Evolutionary conservation across 371 early-diverging fungal species (phyloP).

Genomic region (Syncephalastrum sp.): DNA sequence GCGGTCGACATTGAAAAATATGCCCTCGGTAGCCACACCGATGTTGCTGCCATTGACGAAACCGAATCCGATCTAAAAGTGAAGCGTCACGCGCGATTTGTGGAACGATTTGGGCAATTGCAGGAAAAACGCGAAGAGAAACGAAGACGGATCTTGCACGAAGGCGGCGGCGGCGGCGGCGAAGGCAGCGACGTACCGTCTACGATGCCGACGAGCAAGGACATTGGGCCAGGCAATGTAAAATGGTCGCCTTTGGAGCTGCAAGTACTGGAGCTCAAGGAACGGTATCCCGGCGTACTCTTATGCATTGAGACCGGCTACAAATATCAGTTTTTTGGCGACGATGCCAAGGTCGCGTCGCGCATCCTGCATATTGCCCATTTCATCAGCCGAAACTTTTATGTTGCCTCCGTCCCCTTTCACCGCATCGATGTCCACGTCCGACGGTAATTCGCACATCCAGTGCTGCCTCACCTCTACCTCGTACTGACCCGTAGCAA

Average conservation of each 20-base stretch:
- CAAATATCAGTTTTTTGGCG: slow-evolving; percentile 84
- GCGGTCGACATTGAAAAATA: too few relatives aligned
- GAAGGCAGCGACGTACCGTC: slow-evolving; percentile 2
- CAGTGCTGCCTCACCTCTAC: not conserved
- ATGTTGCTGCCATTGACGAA: too few relatives aligned
- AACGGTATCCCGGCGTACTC: slow-evolving; percentile 65
- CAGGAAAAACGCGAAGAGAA: slow-evolving; percentile 15
- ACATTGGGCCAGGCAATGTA: slow-evolving; percentile 13
- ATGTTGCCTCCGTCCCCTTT: slow-evolving; percentile 77
- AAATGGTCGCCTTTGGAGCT: slow-evolving; percentile 80
- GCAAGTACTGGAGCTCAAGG: slow-evolving; percentile 76
- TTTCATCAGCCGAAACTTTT: slow-evolving; percentile 75
- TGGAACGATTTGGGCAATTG: slow-evolving; percentile 24
- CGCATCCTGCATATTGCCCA: slow-evolving; percentile 74
- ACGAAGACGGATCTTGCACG: slow-evolving; percentile 13
- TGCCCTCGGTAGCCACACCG: too few relatives aligned
- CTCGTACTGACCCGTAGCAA: not conserved
- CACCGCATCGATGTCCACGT: slow-evolving; percentile 79
- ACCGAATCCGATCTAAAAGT: slow-evolving; percentile 4
- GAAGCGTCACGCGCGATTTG: slow-evolving; percentile 26
- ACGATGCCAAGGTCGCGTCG: slow-evolving; percentile 70
- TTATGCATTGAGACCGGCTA: slow-evolving; percentile 89
- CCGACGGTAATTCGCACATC: slow-evolving; percentile 43
- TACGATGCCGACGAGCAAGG: slow-evolving; percentile 7
- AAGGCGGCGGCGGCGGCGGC: slow-evolving; percentile 1